A percentile compares a stretch with the other conserved stretches of the same genome.
Conservation (phyloP, 73 alveolate species). For the Paramecium pentaurelia region DNA sequence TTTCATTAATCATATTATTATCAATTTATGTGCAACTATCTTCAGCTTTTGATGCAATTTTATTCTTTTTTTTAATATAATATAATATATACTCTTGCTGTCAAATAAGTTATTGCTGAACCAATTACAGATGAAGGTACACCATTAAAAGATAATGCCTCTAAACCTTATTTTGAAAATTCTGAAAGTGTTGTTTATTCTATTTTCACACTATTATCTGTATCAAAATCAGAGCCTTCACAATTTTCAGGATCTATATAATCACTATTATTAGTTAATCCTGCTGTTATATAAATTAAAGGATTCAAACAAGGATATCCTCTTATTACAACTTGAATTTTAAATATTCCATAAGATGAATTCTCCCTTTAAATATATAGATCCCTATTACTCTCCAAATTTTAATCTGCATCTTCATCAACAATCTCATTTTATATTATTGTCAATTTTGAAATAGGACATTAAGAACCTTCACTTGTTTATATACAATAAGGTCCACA, state of each 20-base stretch:
- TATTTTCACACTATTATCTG: background rate
- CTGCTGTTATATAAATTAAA: background rate
- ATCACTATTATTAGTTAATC: background rate
- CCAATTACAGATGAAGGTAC: background rate
- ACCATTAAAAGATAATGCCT: background rate
- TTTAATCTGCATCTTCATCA: constrained; percentile 46
- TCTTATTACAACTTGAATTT: background rate
- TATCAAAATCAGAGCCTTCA: background rate
- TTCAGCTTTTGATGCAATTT: background rate
- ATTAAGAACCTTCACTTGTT: constrained; percentile 15
- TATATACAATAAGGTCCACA: constrained; percentile 44
- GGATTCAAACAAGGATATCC: constrained; percentile 41
- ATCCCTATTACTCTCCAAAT: background rate
- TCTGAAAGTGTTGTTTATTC: background rate
- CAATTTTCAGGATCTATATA: background rate
- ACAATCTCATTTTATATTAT: background rate
- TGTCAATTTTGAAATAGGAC: constrained; percentile 14
- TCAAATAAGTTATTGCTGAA: background rate
- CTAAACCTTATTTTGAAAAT: background rate
- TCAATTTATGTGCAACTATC: background rate
- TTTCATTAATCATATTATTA: background rate
- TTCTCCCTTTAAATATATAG: background rate
- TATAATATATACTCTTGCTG: background rate
- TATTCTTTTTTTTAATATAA: background rate
- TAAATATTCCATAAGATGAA: constrained; percentile 26